These are phyloP conservation scores for Porogramme epimiltina DNA, from an alignment of 1,284 basidiomycete genomes.

Conservation along the genomic window DNA sequence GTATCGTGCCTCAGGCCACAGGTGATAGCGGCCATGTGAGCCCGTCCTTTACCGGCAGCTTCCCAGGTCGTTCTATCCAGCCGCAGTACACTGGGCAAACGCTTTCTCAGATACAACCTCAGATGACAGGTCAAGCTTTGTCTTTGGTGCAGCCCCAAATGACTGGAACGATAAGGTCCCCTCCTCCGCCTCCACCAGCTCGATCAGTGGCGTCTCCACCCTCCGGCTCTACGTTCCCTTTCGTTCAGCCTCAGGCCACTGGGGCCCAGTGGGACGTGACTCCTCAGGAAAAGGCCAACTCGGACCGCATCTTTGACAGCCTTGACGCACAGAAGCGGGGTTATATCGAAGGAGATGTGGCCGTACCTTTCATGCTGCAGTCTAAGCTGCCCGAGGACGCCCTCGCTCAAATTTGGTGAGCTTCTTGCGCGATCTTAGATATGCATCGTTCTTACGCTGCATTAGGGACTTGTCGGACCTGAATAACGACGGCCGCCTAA, in stretches of 20 bases:
- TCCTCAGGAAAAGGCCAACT: slow-evolving; percentile 75
- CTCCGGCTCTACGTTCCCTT: slow-evolving; percentile 31
- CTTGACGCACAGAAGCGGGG: slow-evolving; percentile 81
- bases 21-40: slow-evolving; percentile 62
- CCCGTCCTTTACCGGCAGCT: slow-evolving; percentile 45
- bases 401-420: slow-evolving; percentile 91
- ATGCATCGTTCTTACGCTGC: slow-evolving; percentile 11
- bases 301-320: slow-evolving; percentile 84
- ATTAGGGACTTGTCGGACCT: slow-evolving; percentile 93
- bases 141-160: slow-evolving; percentile 42
- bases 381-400: slow-evolving; percentile 85
- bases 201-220: slow-evolving; percentile 35
- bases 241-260: slow-evolving; percentile 24
- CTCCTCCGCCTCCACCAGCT: slow-evolving; percentile 50
- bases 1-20: slow-evolving; percentile 57
- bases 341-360: slow-evolving; percentile 90
- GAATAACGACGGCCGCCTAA: slow-evolving; percentile 85
- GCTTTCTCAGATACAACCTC: slow-evolving; percentile 35
- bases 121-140: slow-evolving; percentile 48
- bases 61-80: slow-evolving; percentile 43
- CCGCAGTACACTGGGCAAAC: slow-evolving; percentile 68
- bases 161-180: slow-evolving; percentile 49
- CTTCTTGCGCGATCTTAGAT: slow-evolving; percentile 5
- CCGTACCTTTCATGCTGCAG: slow-evolving; percentile 95
- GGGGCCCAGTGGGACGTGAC: slow-evolving; percentile 81